Evolutionary conservation across 2,329 filamentous ascomycete genomes (phyloP), one percentile per base, ranked within the genome.

Genomic region (Fusarium sp.): DNA sequence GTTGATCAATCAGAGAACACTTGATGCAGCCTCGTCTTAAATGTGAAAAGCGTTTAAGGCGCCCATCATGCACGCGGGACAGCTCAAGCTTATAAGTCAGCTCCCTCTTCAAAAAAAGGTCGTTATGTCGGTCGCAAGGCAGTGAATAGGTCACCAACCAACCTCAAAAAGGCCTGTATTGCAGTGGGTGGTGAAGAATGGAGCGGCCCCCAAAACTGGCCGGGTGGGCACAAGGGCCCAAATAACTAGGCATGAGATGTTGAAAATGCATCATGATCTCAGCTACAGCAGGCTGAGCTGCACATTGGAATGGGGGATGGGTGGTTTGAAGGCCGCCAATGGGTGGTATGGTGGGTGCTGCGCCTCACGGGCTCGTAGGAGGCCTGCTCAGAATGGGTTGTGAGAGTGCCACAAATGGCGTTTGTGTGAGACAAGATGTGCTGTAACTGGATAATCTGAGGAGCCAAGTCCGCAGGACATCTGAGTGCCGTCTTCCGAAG

Each of bases 61-160:
- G 63, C 24, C 55, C 66, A 69, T 69, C 21, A 69, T 69, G 42
- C 46, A 57, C 14, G 62, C 45, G 62, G 66, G 49, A 53, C 28
- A 17, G 45, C 34, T 53, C 56, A 67, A 39, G 66, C 33, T 69
- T 69, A 69, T 69, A 69, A 70, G 62, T 50, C 66, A 52, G 39
- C 38, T 51, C 57, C 52, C 67, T 70, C 61, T 47, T 54, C 44
- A 17, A 17, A 40, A 46, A 31, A 31, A 10, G 28, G 28, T 28
- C 66, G 28, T 21, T n/a, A 54, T 34, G 17, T n/a, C 34, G 66
- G 66, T 52, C 57, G 28, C 57, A 31, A 45, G 65, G 66, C 66
- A 69, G 66, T 69, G 63, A 61, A 31, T 31, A 31, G 28, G 28
- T 31, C 28, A 10, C 28, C 28, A 10, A 31, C 28, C 28, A 31